Base-by-base conservation (phyloP, 371 early-diverging fungal species). In the Sanchytrium tribonematis region DNA sequence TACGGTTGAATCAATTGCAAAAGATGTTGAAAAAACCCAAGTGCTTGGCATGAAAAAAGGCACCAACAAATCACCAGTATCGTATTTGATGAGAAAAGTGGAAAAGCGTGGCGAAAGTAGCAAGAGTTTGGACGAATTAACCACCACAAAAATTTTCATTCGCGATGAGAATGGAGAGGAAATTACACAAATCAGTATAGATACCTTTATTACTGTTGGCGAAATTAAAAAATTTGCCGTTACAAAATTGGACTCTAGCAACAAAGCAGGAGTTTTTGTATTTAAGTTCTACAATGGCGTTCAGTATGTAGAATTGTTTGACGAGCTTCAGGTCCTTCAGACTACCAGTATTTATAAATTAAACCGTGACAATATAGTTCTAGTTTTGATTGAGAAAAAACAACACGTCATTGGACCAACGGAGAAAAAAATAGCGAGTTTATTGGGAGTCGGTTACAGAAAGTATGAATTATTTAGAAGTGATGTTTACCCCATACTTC, bases 401-500 rank as follows among this genome's bases (percentile, higher is more conserved):
- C 17, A 68, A 30, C 68, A 30, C 2, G 30, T 68, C 17, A 30
- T 16, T 17, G 29, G 29, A 17, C 30, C 17, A 70, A 28, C 28
- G 2, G 67, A 67, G 28, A 71, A 71, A 29, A 69, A 65, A 30
- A 71, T 71, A 28, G 71, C 70, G 5, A 29, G 1, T 27, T 28
- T 71, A 65, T 16, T 71, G 5, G 66, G 66, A 1, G 70, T 30
- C 29, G 69, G 71, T 29, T 31, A 70, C 2, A 31, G 68, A 28
- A 2, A 68, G 29, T 71, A 70, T 30, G 71, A 70, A 12, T 70
- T 27, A 17, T 29, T 70, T 2, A 27, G 31, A 69, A 30, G 67
- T 29, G 69, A 17, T 30, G 71, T 69, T 17, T 16, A 17, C 29
- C 69, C 68, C 17, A 66, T 70, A 16, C 29, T 70, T 16, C 1